phyloP scores from a whole-genome alignment of 2,329 filamentous ascomycete genomes.

The Fusarium verrucosum region DNA sequence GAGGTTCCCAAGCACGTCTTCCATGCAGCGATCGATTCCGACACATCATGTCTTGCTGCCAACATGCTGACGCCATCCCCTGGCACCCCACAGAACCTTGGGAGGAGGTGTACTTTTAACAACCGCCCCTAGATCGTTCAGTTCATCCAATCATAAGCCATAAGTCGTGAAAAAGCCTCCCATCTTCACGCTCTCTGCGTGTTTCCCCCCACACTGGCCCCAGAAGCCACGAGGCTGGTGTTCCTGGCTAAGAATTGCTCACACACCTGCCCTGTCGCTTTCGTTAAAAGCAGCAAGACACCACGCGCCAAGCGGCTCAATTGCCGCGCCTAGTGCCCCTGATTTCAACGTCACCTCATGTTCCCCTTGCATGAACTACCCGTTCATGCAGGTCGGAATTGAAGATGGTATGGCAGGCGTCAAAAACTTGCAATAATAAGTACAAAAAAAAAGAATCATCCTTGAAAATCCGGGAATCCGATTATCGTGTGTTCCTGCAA shows the following conservation, averaged over 20 bases:
- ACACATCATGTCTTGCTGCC: conserved; percentile 39
- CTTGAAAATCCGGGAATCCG: conserved; percentile 29
- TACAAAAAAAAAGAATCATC: conserved; percentile 25
- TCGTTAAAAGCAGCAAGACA: conserved; percentile 55
- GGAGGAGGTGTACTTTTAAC: conserved; percentile 59
- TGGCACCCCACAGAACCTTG: conserved; percentile 40
- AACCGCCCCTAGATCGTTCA: conserved; percentile 47
- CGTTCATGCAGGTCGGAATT: conserved; percentile 35
- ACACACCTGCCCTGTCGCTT: conserved; percentile 40
- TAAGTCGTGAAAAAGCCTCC: conserved; percentile 58
- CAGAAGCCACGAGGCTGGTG: conserved; percentile 42
- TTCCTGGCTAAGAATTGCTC: conserved; percentile 40
- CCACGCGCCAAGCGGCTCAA: conserved; percentile 50
- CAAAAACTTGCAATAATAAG: conserved; percentile 25
- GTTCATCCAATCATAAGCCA: conserved; percentile 64
- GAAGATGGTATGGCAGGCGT: conserved; percentile 34
- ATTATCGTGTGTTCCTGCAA: conserved; percentile 34
- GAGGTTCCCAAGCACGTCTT: conserved; percentile 24
- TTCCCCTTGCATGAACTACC: conserved; percentile 38
- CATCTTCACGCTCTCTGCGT: conserved; percentile 18
- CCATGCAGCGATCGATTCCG: conserved; percentile 38
- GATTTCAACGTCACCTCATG: conserved; percentile 44
- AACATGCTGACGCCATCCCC: conserved; percentile 37
- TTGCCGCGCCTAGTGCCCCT: conserved; percentile 47
- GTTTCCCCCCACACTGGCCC: conserved; percentile 40